Evolutionary conservation across 768 basidiomycete genomes (phyloP), one percentile per base, ranked within the genome.

Genomic region (Leccinum obscurum): DNA sequence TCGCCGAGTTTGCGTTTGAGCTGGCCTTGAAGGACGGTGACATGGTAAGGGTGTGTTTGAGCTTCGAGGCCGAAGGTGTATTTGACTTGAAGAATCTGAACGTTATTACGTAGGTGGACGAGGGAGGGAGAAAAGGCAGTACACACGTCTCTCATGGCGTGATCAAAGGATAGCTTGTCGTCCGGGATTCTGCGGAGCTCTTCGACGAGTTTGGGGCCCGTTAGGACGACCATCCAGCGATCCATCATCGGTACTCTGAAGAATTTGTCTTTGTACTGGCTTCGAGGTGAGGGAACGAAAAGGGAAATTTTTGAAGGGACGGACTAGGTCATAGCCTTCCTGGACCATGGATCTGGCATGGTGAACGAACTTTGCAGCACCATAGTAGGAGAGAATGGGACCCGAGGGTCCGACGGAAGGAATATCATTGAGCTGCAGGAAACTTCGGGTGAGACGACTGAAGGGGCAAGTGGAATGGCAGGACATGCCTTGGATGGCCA

Each of bases 101-200:
- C 8, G 37, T 44, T 39, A 52, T 71, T 65, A 64, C 62, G 64
- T 66, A 68, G 37, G 37, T 59, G 51, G 68, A 57, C 46, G 46
- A 39, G 32, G 50, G 34, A 52, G n/a, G 34, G 9, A 4, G 61
- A 61, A 50, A 50, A 57, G 48, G 49, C 28, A 28, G 26, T 30
- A 66, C 72, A 10, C 55, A 83, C 84, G 30, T 79, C 78, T 52
- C 70, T 63, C 44, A 77, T 72, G 4, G 77, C 77, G 20, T 77
- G 75, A 59, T 66, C 61, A 55, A 78, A 74, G 30, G 81, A 82
- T 5, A 83, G 69, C 28, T 75, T 74, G n/a, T 80, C 73, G 52
- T 83, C 81, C 6, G 77, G 73, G n/a, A 78, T 78, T 59, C 70
- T 78, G 24, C 82, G 77, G 17, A 87, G 65, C 46, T 86, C 85